These are phyloP conservation scores for Cymbidium sinense DNA, from an alignment of 106 monocot genomes.

Conservation along the genomic window DNA sequence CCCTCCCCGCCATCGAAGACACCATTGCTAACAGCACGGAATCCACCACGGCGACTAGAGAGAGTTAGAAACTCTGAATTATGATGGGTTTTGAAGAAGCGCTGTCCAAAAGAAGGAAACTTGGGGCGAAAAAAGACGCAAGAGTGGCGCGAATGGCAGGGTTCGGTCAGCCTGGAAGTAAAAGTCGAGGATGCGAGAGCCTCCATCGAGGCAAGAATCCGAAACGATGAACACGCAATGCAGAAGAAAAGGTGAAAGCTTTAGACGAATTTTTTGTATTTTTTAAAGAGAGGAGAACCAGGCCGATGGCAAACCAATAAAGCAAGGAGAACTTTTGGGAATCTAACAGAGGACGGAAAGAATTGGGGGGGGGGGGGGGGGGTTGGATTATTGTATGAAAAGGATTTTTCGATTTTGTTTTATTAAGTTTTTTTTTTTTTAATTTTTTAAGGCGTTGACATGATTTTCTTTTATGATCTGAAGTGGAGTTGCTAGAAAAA, in stretches of 20 bases:
- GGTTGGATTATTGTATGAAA: too few species aligned
- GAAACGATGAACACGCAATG: background rate
- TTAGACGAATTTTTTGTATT: too few species aligned
- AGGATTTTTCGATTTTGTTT: too few species aligned
- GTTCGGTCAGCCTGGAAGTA: background rate
- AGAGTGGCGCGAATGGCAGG: slow-evolving; percentile 1
- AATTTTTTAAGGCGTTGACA: too few species aligned
- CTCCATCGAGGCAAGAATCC: slow-evolving; percentile 12
- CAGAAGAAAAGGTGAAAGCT: background rate
- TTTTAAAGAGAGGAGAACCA: too few species aligned
- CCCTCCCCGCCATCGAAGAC: background rate
- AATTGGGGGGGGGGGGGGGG: too few species aligned
- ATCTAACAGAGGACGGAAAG: too few species aligned
- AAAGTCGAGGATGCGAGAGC: slow-evolving; percentile 14
- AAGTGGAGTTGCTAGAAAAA: too few species aligned
- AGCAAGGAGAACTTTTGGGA: too few species aligned
- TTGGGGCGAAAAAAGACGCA: background rate
- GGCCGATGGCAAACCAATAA: too few species aligned
- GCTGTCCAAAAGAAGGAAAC: background rate
- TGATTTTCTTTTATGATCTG: too few species aligned
- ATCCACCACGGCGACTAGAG: background rate
- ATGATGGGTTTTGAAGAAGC: background rate
- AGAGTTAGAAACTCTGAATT: background rate
- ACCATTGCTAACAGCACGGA: background rate
- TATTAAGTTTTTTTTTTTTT: too few species aligned